A percentile compares a stretch with the other conserved stretches of the same genome.
phyloP scores from a whole-genome alignment of 257 asterid genomes.

The Cordia subcordata region DNA sequence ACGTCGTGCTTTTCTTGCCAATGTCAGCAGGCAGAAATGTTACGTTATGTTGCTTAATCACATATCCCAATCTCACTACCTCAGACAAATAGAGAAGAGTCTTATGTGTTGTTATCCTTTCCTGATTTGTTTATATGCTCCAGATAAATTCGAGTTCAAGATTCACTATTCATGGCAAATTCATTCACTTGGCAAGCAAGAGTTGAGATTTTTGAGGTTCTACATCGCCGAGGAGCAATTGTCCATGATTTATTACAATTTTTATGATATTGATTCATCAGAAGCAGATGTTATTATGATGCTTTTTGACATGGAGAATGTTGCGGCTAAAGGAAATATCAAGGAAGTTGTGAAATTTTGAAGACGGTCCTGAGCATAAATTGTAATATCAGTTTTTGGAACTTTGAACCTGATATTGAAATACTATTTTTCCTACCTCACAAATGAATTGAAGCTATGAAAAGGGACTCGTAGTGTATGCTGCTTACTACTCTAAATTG shows the following conservation, averaged over 20 bases:
- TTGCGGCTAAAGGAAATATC: too few species aligned
- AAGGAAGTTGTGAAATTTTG: background rate
- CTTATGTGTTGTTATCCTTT: background rate
- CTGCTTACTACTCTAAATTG: too few species aligned
- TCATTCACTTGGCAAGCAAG: slow-evolving; percentile 40
- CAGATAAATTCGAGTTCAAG: slow-evolving; percentile 70
- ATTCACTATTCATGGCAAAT: slow-evolving; percentile 56
- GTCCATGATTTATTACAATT: background rate
- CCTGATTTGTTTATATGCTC: slow-evolving; percentile 12
- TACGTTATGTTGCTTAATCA: background rate
- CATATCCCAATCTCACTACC: background rate
- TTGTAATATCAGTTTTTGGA: too few species aligned
- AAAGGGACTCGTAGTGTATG: too few species aligned
- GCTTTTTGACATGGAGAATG: background rate
- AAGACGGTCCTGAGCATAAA: too few species aligned
- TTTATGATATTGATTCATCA: background rate
- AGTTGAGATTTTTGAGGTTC: slow-evolving; percentile 16
- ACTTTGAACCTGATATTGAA: too few species aligned
- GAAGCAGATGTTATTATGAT: background rate
- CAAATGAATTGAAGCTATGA: too few species aligned
- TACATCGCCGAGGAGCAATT: background rate
- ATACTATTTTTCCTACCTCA: too few species aligned
- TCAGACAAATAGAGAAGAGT: too few species aligned
- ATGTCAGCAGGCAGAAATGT: background rate
- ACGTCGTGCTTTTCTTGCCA: slow-evolving; percentile 9